A percentile compares a stretch with the other conserved stretches of the same genome.
phyloP scores from a whole-genome alignment of 345 rosid species.

The Hibiscus tridactylites region DNA sequence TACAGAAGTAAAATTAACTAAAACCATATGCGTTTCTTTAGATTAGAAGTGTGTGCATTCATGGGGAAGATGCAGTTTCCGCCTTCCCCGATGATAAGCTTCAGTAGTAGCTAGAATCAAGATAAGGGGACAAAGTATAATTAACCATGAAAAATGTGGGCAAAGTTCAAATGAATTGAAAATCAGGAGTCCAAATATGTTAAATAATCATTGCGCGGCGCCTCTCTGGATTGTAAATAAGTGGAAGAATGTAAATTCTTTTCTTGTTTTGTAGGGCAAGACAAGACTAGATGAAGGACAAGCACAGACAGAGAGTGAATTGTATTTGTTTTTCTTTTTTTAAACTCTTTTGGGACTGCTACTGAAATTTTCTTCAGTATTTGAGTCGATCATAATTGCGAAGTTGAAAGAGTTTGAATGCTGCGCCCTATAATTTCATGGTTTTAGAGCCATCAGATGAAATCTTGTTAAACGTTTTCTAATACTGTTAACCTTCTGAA shows the following conservation, averaged over 20 bases:
- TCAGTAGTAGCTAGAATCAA: no score
- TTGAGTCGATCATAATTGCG: slow-evolving; percentile 8
- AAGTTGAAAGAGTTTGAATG: slow-evolving; percentile 9
- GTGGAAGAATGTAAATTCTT: slow-evolving; percentile 29
- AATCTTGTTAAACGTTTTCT: not conserved
- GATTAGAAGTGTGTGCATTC: not conserved
- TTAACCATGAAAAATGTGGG: no score
- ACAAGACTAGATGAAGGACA: slow-evolving; percentile 83
- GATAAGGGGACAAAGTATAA: no score
- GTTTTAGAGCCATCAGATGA: not conserved
- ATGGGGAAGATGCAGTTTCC: not conserved
- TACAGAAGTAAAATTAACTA: not conserved
- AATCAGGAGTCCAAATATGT: no score
- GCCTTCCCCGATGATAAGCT: no score
- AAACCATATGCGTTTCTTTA: not conserved
- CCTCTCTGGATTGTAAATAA: slow-evolving; percentile 20
- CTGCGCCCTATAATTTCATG: not conserved
- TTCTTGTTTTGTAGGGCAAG: slow-evolving; percentile 73
- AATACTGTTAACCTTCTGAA: not conserved
- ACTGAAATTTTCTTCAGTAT: slow-evolving; percentile 7
- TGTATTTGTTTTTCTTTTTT: slow-evolving; percentile 24
- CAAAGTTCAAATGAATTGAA: no score
- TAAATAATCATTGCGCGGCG: slow-evolving; percentile 14
- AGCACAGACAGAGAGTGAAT: slow-evolving; percentile 35
- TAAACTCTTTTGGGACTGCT: slow-evolving; percentile 13